These are phyloP conservation scores for Vachellia collinsii DNA, from an alignment of 306 rosid genomes.

Conservation along the genomic window DNA sequence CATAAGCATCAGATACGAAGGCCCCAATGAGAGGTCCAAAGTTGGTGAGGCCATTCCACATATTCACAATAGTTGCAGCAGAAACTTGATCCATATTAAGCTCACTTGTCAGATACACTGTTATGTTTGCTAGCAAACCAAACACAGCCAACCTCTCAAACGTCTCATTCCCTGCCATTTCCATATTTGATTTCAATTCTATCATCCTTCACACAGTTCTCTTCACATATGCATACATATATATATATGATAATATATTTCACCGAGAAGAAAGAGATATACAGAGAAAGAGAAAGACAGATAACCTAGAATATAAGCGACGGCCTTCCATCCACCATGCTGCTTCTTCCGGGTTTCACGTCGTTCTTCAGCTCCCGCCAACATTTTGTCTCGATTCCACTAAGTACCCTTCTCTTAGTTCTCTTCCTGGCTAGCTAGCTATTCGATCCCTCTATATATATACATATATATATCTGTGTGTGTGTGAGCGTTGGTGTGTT, in stretches of 20 bases:
- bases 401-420: too few relatives aligned
- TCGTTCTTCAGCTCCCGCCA: conserved; percentile 10
- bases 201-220: too few relatives aligned
- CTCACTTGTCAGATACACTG: conserved; percentile 71
- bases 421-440: too few relatives aligned
- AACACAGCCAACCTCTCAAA: conserved; percentile 76
- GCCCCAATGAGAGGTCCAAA: conserved; percentile 81
- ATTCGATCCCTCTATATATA: too few relatives aligned
- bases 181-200: too few relatives aligned
- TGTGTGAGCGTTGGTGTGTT: not conserved
- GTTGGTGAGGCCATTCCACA: conserved; percentile 66
- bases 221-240: too few relatives aligned
- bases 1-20: conserved; percentile 73
- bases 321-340: conserved; percentile 86
- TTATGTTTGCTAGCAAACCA: conserved; percentile 74
- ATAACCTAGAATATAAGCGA: conserved; percentile 79
- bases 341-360: conserved; percentile 37
- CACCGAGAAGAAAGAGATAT: not conserved
- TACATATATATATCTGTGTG: too few relatives aligned
- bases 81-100: conserved; percentile 70
- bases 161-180: conserved; percentile 69
- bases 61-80: conserved; percentile 59
- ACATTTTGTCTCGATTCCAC: conserved; percentile 26
- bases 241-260: not conserved
- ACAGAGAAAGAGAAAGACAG: not conserved